Percentiles rank a stretch among this genome's conserved stretches.
Evolutionary conservation across 1,284 basidiomycete genomes (phyloP).

Genomic region (Fomitopsis palustris): DNA sequence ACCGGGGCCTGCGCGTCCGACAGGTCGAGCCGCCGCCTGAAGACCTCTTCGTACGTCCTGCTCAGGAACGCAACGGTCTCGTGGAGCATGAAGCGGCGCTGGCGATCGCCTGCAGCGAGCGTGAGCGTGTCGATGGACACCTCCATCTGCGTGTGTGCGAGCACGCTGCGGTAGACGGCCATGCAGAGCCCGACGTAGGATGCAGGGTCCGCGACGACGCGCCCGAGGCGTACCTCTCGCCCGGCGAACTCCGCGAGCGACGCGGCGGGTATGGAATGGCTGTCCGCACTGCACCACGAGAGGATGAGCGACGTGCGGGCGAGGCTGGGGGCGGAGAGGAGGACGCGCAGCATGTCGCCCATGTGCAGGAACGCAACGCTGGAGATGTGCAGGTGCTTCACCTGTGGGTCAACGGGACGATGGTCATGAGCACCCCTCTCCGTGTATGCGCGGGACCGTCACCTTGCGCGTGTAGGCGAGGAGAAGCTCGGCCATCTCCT

Average conservation of each 20-base stretch:
- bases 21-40: not conserved
- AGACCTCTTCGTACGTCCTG: not conserved
- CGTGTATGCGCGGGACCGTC: not conserved
- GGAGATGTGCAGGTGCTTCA: not conserved
- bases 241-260: not conserved
- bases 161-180: not conserved
- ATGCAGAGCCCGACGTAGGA: not conserved
- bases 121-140: not conserved
- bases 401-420: not conserved
- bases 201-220: not conserved
- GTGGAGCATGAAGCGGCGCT: not conserved
- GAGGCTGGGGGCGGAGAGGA: not conserved
- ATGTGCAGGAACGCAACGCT: not conserved
- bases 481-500: not conserved
- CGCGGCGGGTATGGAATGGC: not conserved
- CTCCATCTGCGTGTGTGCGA: not conserved
- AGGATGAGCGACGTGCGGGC: not conserved
- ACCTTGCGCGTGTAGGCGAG: not conserved
- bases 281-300: not conserved
- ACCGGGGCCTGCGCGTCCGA: not conserved
- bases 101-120: not conserved
- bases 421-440: not conserved
- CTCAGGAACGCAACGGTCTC: not conserved
- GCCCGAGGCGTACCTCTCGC: not conserved
- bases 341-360: not conserved